Base-by-base conservation (phyloP, 2,329 filamentous ascomycete species). In the Botryotinia convoluta region DNA sequence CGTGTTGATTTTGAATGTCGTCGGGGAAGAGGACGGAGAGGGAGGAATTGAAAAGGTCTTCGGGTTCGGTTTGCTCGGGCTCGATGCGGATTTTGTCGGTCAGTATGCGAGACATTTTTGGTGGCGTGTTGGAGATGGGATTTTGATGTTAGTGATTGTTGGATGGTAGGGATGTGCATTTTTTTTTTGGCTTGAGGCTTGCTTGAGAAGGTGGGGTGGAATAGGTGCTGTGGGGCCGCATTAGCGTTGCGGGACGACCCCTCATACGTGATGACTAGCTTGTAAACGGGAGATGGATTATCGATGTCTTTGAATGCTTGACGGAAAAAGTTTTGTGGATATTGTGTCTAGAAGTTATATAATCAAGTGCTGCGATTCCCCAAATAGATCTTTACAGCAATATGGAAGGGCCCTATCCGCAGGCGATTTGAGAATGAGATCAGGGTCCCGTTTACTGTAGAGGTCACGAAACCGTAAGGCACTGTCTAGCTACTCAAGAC, bases 11-110 rank as follows among this genome's bases (percentile, higher is more conserved):
- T 73, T 85, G 86, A 71, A 90, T 84, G 82, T 93, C 91, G 80
- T 92, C 90, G 6, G 89, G 87, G 83, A 92, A 92, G 80, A 93
- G 87, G 75, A 89, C 85, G 75, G 87, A 88, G 1, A 92, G 86
- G 0, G 88, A 85, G 3, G 85, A 84, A 48, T 84, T 83, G 78
- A 93, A 86, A 77, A 87, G 86, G 81, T 92, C 89, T 81, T 91
- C 89, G 0, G 89, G 85, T 71, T 82, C 83, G 64, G 79, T 79
- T 72, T 75, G 75, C 37, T 81, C 79, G 6, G 81, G 81, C 37
- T 82, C 83, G 48, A 83, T 80, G 59, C 83, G 80, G 75, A 87
- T 82, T 63, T 84, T 83, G 75, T 84, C 81, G 42, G 83, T 84
- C 48, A 89, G 83, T 39, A 45, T 3, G 48, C 48, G 64, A 54